A percentile compares a stretch with the other conserved stretches of the same genome.
Evolutionary conservation across 257 asterid genomes (phyloP).

Genomic region (Anisodus tanguticus): DNA sequence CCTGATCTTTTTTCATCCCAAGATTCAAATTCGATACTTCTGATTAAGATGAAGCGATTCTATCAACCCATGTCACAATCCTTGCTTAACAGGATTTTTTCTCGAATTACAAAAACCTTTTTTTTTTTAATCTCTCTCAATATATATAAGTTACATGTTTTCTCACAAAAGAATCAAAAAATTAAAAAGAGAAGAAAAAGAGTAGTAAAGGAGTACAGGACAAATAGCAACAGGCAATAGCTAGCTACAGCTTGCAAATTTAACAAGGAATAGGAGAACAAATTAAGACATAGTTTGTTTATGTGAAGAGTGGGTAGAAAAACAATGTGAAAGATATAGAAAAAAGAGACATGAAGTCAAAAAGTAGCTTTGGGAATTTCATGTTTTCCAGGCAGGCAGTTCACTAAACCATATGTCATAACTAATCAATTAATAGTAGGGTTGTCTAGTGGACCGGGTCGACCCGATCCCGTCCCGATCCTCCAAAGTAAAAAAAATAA

Average conservation of each 20-base stretch:
- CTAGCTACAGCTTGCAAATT: neutral
- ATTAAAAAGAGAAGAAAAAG: neutral
- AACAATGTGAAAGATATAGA: slow-evolving; percentile 19
- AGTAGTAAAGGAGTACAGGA: neutral
- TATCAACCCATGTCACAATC: no score
- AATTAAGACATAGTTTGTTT: neutral
- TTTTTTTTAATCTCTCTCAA: no score
- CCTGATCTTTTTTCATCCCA: no score
- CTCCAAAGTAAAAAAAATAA: no score
- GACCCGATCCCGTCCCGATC: no score
- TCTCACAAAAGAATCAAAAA: no score
- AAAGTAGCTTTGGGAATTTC: slow-evolving; percentile 21
- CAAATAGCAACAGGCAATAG: slow-evolving; percentile 1
- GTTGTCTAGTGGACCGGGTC: no score
- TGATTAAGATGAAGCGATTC: no score
- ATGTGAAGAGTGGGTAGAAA: neutral
- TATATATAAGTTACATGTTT: no score
- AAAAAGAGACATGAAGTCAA: slow-evolving; percentile 28
- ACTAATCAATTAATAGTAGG: slow-evolving; percentile 15
- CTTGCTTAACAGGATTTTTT: no score
- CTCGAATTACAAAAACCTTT: no score
- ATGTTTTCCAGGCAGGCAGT: neutral
- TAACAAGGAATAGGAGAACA: neutral
- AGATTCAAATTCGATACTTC: no score
- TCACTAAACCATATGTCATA: slow-evolving; percentile 12